Base-by-base conservation (phyloP, 2,329 filamentous ascomycete species). In the Colletotrichum zoysiae region DNA sequence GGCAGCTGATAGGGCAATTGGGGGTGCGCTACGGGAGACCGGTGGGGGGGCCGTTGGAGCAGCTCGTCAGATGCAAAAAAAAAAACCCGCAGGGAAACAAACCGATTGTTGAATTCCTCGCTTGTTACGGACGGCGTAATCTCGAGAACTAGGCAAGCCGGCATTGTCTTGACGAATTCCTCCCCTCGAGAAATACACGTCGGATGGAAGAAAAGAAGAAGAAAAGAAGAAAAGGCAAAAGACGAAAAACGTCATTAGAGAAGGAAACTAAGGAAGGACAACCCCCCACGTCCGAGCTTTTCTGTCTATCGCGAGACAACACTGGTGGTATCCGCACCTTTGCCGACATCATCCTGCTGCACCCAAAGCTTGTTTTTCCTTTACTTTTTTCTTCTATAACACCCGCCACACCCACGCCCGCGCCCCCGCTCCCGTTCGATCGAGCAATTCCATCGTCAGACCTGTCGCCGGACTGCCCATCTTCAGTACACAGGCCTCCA, bases 1-100 rank as follows among this genome's bases (percentile, higher is more conserved):
- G 62, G 65, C 51, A 62, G 68, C 60, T 74, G 74, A 75, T 75
- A 74, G 74, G 74, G 58, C 74, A 75, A 74, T 74, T 53, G 70
- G 11, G 40, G 23, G 40, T 59, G 64, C 68, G 65, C 60, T 73
- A 60, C 50, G 48, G 62, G 69, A 58, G 35, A 42, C 38, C 53
- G 33, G 58, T 59, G 66, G 61, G 66, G 61, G 66, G 66, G 70
- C 56, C 48, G 57, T 38, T 65, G 57, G 55, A 71, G 68, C 35
- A 63, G 38, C 62, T 23, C 35, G 35, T 26, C 56, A 26, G 56
- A 58, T 26, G 9, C n/a, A n/a, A 58, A 58, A 42, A 58, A 40
- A 42, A 42, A 26, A 42, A 26, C n/a, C 11, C n/a, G n/a, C 56
- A 58, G 35, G 35, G 14, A 16, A 44, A 20, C 42, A 5, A 23